Evolutionary conservation across 1,284 basidiomycete species (phyloP), one percentile per base, ranked within the genome.

Genomic region (Mycosarcoma maydis): DNA sequence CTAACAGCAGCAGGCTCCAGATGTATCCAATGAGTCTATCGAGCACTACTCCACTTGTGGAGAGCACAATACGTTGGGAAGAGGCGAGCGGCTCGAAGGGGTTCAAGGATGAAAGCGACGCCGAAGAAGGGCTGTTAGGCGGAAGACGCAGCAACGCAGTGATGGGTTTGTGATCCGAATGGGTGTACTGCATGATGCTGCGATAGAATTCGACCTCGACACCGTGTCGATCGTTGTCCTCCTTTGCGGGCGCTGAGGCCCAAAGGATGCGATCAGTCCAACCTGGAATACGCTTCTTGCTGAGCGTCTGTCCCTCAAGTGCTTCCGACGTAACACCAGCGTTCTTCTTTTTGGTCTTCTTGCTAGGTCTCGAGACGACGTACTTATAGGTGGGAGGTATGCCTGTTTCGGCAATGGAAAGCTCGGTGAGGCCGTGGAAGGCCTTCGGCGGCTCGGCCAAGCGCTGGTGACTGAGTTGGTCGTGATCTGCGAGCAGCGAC

Each of bases 251-350:
- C 2, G 67, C 56, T 0, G 62, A 61, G 2, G 90, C 86, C 81
- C 93, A 96, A 72, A 98, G 84, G 42, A 98, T 88, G 38, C 95
- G 87, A 83, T 98, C 95, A 20, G 94, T 97, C 92, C 94, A 98
- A 19, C 94, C 90, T 0, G 95, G 95, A 6, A 86, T 85, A 7
- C 95, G 88, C 77, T 89, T 91, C 23, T 84, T 83, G 80, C 88
- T 92, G 45, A 62, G 75, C 41, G 75, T 67, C 20, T 55, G 34
- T 23, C 53, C 56, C 16, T 62, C 54, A 11, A 69, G 47, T 16
- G 66, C 58, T 13, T 54, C 54, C 1, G 59, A 69, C 1, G 66
- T 62, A 47, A 62, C 48, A 17, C 58, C 60, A 9, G 52, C 52
- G 26, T 64, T 67, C 43, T 68, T 55, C 61, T 57, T 58, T 26